phyloP scores from a whole-genome alignment of 441 rosid genomes.

The Gossypium gossypioides region DNA sequence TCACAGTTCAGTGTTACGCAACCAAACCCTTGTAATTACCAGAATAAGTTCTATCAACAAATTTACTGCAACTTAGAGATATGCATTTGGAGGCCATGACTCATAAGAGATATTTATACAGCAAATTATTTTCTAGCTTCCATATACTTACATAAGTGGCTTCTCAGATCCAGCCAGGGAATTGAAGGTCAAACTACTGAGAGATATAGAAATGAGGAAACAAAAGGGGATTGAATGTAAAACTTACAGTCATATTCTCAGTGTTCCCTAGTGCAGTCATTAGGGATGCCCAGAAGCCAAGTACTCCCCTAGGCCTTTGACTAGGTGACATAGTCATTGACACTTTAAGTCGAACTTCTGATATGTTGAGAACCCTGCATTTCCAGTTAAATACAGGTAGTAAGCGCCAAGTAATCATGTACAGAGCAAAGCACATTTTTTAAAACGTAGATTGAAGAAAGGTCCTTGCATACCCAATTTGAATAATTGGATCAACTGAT shows the following conservation, averaged over 20 bases:
- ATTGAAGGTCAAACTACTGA: neutral
- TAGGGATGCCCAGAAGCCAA: constrained; percentile 94
- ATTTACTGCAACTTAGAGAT: neutral
- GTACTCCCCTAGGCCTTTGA: constrained; percentile 93
- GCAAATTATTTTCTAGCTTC: neutral
- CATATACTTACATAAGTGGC: neutral
- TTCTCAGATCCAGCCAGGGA: constrained; percentile 8
- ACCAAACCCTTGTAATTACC: neutral
- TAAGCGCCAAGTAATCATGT: neutral
- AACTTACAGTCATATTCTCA: constrained; percentile 92
- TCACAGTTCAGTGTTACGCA: neutral
- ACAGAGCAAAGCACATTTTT: neutral
- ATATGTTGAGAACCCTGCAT: constrained; percentile 74
- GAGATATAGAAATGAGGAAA: neutral
- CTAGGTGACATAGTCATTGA: constrained; percentile 96
- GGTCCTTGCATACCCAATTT: constrained; percentile 58
- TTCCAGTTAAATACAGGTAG: constrained; percentile 13
- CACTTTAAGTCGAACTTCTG: constrained; percentile 85
- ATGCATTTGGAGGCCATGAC: neutral
- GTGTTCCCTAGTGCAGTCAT: constrained; percentile 99
- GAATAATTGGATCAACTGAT: constrained; percentile 92
- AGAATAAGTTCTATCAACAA: neutral
- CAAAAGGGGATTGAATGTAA: constrained; percentile 6
- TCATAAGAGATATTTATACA: neutral
- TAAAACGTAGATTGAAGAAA: neutral